Percentiles rank a stretch among this genome's conserved stretches.
Evolutionary conservation across 805 yeast species (phyloP).

Genomic region (Wilhelminamyces savonicus): DNA sequence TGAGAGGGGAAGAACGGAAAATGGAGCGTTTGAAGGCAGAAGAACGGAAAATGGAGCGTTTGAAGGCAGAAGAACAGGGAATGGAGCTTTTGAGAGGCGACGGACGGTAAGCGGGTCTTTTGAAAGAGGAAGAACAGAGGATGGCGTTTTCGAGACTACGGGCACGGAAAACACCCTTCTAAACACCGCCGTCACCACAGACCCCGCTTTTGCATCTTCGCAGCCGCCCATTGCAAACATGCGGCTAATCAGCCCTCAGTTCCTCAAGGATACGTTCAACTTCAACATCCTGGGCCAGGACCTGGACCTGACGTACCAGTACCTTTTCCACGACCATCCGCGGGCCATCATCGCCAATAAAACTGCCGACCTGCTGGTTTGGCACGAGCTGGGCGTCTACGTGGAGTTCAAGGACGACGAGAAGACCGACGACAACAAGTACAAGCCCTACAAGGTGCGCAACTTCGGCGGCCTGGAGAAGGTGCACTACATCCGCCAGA

Average conservation of each 20-base stretch:
- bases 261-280: conserved; percentile 14
- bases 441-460: conserved; percentile 3
- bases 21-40: too few species aligned
- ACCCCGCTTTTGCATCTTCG: too few species aligned
- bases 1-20: too few species aligned
- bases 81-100: too few species aligned
- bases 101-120: too few species aligned
- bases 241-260: conserved; percentile 12
- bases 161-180: too few species aligned
- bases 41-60: too few species aligned
- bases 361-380: conserved; percentile 12
- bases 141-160: too few species aligned
- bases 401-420: conserved; percentile 7
- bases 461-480: conserved; percentile 7
- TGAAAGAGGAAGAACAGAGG: too few species aligned
- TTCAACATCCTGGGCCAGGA: conserved; percentile 18
- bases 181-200: too few species aligned
- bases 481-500: conserved; percentile 9
- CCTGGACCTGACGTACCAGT: conserved; percentile 14
- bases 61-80: too few species aligned
- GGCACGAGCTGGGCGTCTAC: conserved; percentile 21
- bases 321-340: conserved; percentile 20
- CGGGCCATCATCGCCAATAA: conserved; percentile 14
- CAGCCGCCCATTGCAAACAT: not conserved
- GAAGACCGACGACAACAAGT: conserved; percentile 1